Evolutionary conservation across 441 rosid species (phyloP).

Genomic region (Gossypium schwendimanii): DNA sequence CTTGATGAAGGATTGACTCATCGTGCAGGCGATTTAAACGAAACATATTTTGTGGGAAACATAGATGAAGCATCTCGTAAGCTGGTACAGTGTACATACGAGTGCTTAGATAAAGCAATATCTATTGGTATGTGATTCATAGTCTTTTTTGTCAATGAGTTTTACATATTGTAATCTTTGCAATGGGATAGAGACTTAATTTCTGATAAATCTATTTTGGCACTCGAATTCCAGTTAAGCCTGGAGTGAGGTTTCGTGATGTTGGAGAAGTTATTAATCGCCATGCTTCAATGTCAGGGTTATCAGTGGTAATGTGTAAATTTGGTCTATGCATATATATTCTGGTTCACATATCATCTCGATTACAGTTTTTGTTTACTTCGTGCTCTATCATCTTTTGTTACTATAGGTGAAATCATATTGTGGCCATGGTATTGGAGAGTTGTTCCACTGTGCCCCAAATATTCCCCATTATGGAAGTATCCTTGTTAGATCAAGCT

Average conservation of each 20-base stretch:
- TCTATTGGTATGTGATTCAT: conserved; percentile 49
- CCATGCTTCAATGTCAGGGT: conserved; percentile 81
- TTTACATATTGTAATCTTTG: not conserved
- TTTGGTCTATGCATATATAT: not conserved
- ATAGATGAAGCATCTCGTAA: conserved; percentile 80
- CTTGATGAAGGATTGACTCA: conserved; percentile 10
- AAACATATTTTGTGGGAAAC: conserved; percentile 91
- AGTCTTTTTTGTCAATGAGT: not conserved
- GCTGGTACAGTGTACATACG: conserved; percentile 75
- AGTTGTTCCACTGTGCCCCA: conserved; percentile 95
- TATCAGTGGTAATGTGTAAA: conserved; percentile 72
- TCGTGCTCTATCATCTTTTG: not conserved
- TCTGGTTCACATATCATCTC: not conserved
- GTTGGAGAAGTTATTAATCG: conserved; percentile 85
- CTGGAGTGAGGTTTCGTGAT: conserved; percentile 90
- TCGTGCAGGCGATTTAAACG: conserved; percentile 78
- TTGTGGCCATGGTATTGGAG: conserved; percentile 96
- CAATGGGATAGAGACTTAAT: not conserved
- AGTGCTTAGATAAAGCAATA: conserved; percentile 90
- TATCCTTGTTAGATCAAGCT: conserved; percentile 39
- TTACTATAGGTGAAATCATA: conserved; percentile 72
- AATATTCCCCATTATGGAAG: conserved; percentile 93
- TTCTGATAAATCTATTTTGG: not conserved
- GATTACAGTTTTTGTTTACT: not conserved
- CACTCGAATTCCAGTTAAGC: conserved; percentile 55